Evolutionary conservation across 805 yeast genomes (phyloP).

Genomic region (Candida argentea): DNA sequence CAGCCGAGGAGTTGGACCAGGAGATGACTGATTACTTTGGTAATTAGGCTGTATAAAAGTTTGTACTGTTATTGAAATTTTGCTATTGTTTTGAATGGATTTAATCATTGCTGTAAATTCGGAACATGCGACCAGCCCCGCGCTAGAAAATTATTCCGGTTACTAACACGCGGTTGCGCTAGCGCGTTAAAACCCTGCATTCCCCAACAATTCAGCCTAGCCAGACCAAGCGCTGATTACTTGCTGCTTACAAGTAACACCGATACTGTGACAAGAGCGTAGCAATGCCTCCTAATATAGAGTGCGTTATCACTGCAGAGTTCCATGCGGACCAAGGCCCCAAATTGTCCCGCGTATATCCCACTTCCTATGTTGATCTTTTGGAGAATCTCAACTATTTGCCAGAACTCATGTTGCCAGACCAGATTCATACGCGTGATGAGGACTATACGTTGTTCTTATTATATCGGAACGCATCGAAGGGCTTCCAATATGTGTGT

Average conservation of each 20-base stretch:
- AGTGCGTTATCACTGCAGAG: slow-evolving; percentile 59
- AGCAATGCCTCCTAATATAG: no score
- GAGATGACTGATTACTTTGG: slow-evolving; percentile 96
- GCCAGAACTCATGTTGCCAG: slow-evolving; percentile 54
- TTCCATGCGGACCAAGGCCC: slow-evolving; percentile 77
- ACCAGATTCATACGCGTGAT: slow-evolving; percentile 45
- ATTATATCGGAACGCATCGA: slow-evolving; percentile 32
- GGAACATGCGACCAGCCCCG: background rate
- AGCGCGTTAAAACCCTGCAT: no score
- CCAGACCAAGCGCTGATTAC: background rate
- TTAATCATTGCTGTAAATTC: background rate
- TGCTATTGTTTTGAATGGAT: background rate
- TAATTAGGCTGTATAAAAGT: slow-evolving; percentile 2
- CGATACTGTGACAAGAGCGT: no score
- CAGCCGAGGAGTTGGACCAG: slow-evolving; percentile 89
- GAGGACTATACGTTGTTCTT: slow-evolving; percentile 52
- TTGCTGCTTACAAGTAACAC: no score
- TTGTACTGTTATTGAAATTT: background rate
- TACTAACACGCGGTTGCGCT: no score
- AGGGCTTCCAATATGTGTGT: slow-evolving; percentile 29
- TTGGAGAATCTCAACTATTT: slow-evolving; percentile 24
- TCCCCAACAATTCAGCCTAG: background rate
- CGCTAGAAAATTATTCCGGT: no score
- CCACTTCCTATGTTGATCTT: slow-evolving; percentile 32
- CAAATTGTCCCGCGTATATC: slow-evolving; percentile 49